Evolutionary conservation across 1,139 yeast genomes (phyloP).

Genomic region (Geotrichum klebahnii): DNA sequence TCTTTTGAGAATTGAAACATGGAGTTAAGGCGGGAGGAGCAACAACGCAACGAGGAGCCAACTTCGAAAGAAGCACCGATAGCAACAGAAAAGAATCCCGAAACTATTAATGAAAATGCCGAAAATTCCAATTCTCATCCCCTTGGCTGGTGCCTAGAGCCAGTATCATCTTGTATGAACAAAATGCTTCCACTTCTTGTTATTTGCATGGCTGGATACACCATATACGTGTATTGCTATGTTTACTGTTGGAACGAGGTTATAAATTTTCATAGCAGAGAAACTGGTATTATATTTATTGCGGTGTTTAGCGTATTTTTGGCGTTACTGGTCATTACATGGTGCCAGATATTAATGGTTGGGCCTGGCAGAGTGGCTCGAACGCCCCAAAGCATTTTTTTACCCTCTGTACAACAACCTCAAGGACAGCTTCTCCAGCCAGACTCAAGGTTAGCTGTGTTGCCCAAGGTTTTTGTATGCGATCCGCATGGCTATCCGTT

Average conservation of each 20-base stretch:
- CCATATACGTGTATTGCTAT: constrained; percentile 38
- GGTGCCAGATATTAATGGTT: constrained; percentile 31
- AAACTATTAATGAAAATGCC: too few species aligned
- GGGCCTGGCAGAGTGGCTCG: constrained; percentile 38
- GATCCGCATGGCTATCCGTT: constrained; percentile 49
- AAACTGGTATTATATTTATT: constrained; percentile 37
- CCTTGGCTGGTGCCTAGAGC: constrained; percentile 7
- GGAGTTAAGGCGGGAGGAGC: too few species aligned
- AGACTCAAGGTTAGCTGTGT: constrained; percentile 2
- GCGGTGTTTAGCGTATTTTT: constrained; percentile 29
- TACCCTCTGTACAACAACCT: neutral
- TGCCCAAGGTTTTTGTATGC: constrained; percentile 36
- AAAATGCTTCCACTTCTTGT: constrained; percentile 27
- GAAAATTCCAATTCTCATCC: too few species aligned
- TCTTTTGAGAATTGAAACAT: too few species aligned
- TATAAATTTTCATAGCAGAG: constrained; percentile 24
- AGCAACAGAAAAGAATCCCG: too few species aligned
- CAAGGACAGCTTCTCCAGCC: neutral
- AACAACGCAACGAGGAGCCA: too few species aligned
- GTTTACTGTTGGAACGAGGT: constrained; percentile 36
- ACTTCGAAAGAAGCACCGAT: too few species aligned
- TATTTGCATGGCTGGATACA: constrained; percentile 34
- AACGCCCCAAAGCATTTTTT: constrained; percentile 2
- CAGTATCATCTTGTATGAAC: constrained; percentile 8
- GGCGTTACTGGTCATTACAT: constrained; percentile 25